Conservation (phyloP, 2,329 filamentous ascomycete genomes). For the Sporothrix humicola region DNA sequence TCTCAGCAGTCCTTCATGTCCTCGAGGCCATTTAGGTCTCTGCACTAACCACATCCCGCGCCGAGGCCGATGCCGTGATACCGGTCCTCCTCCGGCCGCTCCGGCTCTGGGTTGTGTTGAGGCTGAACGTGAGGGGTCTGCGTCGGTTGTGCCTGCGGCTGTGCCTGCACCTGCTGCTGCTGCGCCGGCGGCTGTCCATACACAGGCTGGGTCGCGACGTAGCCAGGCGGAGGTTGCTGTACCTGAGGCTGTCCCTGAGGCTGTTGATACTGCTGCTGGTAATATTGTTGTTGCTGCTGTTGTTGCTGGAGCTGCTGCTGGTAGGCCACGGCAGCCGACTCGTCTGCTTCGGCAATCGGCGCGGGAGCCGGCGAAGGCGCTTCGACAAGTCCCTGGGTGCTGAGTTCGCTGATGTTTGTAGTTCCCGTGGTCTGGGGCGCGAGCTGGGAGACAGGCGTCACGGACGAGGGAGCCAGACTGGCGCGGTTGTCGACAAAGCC, state of each 20-base stretch:
- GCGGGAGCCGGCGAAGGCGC: constrained; percentile 27
- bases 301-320: constrained; percentile 23
- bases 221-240: background rate
- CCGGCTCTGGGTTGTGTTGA: no score
- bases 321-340: constrained; percentile 20
- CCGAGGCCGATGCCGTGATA: no score
- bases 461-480: constrained; percentile 18
- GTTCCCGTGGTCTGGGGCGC: constrained; percentile 37
- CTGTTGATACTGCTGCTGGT: constrained; percentile 30
- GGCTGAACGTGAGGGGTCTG: no score
- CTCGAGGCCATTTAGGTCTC: no score
- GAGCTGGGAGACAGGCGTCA: constrained; percentile 26
- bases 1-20: no score
- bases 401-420: constrained; percentile 37
- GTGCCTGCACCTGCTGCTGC: constrained; percentile 18
- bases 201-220: constrained; percentile 5
- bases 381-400: constrained; percentile 32
- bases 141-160: no score
- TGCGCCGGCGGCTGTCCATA: constrained; percentile 30
- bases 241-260: background rate
- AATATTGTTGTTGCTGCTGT: background rate
- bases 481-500: constrained; percentile 26
- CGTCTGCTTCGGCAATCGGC: constrained; percentile 38
- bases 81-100: no score
- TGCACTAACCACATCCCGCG: no score